These are phyloP conservation scores for Smittium culicis DNA, from an alignment of 371 early-diverging fungal genomes.

Conservation along the genomic window DNA sequence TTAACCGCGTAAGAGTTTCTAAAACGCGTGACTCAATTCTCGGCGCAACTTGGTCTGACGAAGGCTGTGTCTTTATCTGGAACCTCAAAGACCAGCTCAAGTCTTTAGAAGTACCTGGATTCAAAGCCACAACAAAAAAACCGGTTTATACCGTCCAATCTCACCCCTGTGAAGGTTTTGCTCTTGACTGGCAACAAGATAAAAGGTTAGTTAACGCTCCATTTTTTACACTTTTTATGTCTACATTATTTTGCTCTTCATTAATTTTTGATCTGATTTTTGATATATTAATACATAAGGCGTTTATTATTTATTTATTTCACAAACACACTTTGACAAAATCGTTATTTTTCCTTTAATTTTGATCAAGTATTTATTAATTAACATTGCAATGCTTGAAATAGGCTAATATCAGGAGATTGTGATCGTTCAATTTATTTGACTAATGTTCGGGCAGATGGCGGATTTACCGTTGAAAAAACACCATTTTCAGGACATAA, in stretches of 20 bases:
- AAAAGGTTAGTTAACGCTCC: slow-evolving; percentile 39
- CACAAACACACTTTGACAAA: too few relatives aligned
- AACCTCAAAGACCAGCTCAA: slow-evolving; percentile 58
- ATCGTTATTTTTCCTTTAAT: too few relatives aligned
- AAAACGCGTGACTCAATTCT: slow-evolving; percentile 32
- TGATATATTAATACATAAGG: too few relatives aligned
- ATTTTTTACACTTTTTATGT: too few relatives aligned
- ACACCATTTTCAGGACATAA: slow-evolving; percentile 68
- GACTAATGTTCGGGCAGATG: slow-evolving; percentile 45
- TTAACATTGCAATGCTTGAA: too few relatives aligned
- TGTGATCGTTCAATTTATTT: slow-evolving; percentile 60
- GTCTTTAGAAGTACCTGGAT: slow-evolving; percentile 67
- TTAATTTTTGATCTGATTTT: too few relatives aligned
- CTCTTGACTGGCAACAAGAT: slow-evolving; percentile 81
- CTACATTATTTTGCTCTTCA: too few relatives aligned
- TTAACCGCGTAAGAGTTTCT: slow-evolving; percentile 66
- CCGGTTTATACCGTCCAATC: slow-evolving; percentile 65
- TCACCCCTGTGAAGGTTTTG: slow-evolving; percentile 80
- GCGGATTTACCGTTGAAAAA: slow-evolving; percentile 46
- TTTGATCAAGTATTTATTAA: too few relatives aligned
- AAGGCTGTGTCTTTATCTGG: slow-evolving; percentile 83
- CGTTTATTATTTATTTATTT: too few relatives aligned
- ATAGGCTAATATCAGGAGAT: slow-evolving; percentile 72
- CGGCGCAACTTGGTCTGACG: slow-evolving; percentile 88
- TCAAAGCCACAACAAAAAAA: slow-evolving; percentile 42